Percentiles rank a stretch among this genome's conserved stretches.
phyloP scores from a whole-genome alignment of 768 basidiomycete genomes.

The Heimioporus sp. region DNA sequence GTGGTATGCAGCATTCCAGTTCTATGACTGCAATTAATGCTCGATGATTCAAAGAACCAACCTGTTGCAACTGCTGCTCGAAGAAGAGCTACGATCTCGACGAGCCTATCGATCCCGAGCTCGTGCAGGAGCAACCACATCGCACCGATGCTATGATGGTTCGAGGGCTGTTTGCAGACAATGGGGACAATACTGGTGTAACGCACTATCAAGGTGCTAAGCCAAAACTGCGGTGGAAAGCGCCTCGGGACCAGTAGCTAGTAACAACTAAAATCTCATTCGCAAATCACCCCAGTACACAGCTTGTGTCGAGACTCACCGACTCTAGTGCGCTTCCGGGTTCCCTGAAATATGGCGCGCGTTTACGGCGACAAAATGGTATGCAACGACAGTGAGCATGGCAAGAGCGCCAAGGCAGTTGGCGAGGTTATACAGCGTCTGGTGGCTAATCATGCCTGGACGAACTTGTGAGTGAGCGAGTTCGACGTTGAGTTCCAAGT shows the following conservation, averaged over 20 bases:
- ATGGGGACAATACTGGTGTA: slow-evolving; percentile 1
- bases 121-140: slow-evolving; percentile 19
- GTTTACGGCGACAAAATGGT: slow-evolving; percentile 90
- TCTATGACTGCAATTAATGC: background rate
- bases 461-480: background rate
- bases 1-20: slow-evolving; percentile 8
- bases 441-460: slow-evolving; percentile 69
- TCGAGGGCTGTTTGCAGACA: slow-evolving; percentile 12
- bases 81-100: slow-evolving; percentile 7
- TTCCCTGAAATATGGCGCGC: slow-evolving; percentile 44
- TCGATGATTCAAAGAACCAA: slow-evolving; percentile 6
- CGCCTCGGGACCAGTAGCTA: background rate
- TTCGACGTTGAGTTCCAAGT: background rate
- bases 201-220: slow-evolving; percentile 18
- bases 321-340: slow-evolving; percentile 4
- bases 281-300: background rate
- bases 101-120: background rate
- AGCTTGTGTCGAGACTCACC: slow-evolving; percentile 3
- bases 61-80: slow-evolving; percentile 14
- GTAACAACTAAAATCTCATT: background rate
- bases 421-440: slow-evolving; percentile 77
- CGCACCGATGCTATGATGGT: slow-evolving; percentile 10
- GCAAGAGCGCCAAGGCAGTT: slow-evolving; percentile 82
- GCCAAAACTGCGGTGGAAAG: slow-evolving; percentile 8
- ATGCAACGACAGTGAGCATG: slow-evolving; percentile 84